Evolutionary conservation across 2,329 filamentous ascomycete genomes (phyloP).

Genomic region (Neoarthrinium moseri): DNA sequence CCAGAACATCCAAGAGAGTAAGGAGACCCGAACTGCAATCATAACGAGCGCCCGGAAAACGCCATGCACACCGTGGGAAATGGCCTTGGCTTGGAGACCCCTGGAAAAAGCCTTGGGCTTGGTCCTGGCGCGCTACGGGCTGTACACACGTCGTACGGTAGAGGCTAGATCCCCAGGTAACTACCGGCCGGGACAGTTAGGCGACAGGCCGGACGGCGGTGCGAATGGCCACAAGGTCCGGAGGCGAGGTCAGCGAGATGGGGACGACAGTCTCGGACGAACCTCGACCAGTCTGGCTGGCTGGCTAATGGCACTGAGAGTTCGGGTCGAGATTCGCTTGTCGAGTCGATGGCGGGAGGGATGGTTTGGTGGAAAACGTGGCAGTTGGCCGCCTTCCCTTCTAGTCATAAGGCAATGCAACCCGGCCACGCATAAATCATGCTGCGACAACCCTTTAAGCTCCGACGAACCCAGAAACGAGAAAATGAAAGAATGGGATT

Average conservation of each 20-base stretch:
- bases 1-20: conserved; percentile 5
- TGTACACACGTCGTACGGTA: too few species aligned
- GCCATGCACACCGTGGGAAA: not conserved
- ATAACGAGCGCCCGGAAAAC: not conserved
- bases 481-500: conserved; percentile 5
- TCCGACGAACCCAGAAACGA: conserved; percentile 8
- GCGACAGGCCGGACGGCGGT: too few species aligned
- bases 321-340: too few species aligned
- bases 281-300: too few species aligned
- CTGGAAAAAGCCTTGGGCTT: not conserved
- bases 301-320: too few species aligned
- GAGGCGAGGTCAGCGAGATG: too few species aligned
- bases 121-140: not conserved
- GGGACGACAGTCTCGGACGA: too few species aligned
- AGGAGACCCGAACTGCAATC: conserved; percentile 4
- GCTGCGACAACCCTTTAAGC: conserved; percentile 9
- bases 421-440: conserved; percentile 7
- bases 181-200: too few species aligned
- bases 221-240: too few species aligned
- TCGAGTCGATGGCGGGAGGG: not conserved
- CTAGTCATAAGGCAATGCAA: conserved; percentile 5
- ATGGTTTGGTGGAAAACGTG: conserved; percentile 5
- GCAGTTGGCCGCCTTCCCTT: conserved; percentile 7
- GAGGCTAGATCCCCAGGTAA: too few species aligned
- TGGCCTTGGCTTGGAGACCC: too few species aligned